Conservation (phyloP, 176 grass and related monocot species). For the Lolium multiflorum region DNA sequence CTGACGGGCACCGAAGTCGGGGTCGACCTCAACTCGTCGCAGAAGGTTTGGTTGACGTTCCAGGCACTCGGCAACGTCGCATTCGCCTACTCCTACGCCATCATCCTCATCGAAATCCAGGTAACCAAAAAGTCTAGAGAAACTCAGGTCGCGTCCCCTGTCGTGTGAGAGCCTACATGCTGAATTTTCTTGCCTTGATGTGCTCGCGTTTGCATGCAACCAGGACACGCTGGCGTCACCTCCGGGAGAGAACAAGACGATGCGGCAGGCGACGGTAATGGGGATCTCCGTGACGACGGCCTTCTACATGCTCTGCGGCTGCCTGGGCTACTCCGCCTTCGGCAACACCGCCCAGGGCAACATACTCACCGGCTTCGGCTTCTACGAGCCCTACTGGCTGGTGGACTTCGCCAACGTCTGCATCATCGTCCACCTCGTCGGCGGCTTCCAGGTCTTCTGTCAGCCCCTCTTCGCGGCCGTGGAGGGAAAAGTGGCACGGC, state of each 20-base stretch:
- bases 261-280: constrained; percentile 65
- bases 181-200: too few species aligned
- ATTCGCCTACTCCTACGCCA: constrained; percentile 86
- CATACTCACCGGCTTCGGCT: constrained; percentile 91
- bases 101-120: constrained; percentile 95
- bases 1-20: constrained; percentile 77
- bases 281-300: constrained; percentile 68
- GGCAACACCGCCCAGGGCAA: constrained; percentile 74
- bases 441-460: constrained; percentile 77
- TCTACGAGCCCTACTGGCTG: constrained; percentile 90
- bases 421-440: constrained; percentile 87
- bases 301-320: constrained; percentile 86
- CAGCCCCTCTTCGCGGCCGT: constrained; percentile 77
- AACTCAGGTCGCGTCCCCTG: too few species aligned
- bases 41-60: constrained; percentile 78
- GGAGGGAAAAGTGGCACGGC: constrained; percentile 42
- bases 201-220: neutral
- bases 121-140: neutral
- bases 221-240: constrained; percentile 77
- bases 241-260: constrained; percentile 69
- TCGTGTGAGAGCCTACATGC: too few species aligned
- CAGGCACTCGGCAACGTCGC: constrained; percentile 92
- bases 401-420: constrained; percentile 75
- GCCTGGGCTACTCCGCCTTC: constrained; percentile 80
- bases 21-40: constrained; percentile 57